Evolutionary conservation across 129 eudicot genomes (phyloP), one percentile per base, ranked within the genome.

Genomic region (Sambucus nigra): DNA sequence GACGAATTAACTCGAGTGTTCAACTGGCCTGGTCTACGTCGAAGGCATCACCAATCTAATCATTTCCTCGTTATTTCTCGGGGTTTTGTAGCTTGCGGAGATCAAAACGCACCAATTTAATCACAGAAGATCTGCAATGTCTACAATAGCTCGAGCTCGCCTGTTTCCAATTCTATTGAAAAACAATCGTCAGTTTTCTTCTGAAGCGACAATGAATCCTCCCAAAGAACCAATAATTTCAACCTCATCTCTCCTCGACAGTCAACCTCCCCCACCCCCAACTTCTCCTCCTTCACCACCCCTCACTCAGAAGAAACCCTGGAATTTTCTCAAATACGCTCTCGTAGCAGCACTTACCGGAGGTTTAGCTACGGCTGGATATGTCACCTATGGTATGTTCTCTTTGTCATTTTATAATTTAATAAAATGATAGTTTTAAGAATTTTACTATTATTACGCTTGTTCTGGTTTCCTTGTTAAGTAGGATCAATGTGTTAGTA

Each of bases 361-460:
- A 44, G 93, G 89, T 48, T 57, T 72, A 52, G 97, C 74, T 24
- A 61, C 93, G n/a, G 83, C 87, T 65, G 95, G 83, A 63, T 85
- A 78, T 57, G 93, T 80, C 12, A 60, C 95, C 51, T 76, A 81
- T 20, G 97, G 97, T 88, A 53, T 29, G 70, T 14, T 42, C 18
- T 35, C 42, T 35, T 35, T 7, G 5, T 35, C 13, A 15, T 35
- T 35, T 2, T n/a, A n/a, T n/a, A 35, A 35, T 35, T 35, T 35
- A 35, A 35, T 35, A 7, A 35, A n/a, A n/a, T n/a, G n/a, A n/a
- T n/a, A n/a, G n/a, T n/a, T n/a, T n/a, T n/a, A n/a, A n/a, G n/a
- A n/a, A n/a, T n/a, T n/a, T n/a, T n/a, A n/a, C n/a, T n/a, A n/a
- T n/a, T n/a, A n/a, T n/a, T n/a, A n/a, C n/a, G n/a, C n/a, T n/a